Conservation (phyloP, 208 protist genomes). For the Spongospora subterranea region DNA sequence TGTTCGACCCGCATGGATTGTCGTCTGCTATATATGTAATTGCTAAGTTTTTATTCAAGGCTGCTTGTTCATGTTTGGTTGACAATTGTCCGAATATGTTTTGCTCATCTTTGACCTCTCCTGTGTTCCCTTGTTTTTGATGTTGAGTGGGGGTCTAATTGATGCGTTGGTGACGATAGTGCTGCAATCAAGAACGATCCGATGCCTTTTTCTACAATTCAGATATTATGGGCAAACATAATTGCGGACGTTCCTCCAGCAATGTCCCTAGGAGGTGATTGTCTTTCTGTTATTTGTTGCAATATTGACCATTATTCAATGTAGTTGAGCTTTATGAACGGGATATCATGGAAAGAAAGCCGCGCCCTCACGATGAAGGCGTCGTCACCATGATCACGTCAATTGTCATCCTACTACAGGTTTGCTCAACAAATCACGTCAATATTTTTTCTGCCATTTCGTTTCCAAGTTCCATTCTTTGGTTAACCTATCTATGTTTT, state of each 20-base stretch:
- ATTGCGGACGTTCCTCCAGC: slow-evolving; percentile 91
- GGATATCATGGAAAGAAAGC: slow-evolving; percentile 14
- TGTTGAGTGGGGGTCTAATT: neutral
- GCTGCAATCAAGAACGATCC: neutral
- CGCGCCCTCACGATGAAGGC: neutral
- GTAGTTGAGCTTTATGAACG: neutral
- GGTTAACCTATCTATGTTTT: no score
- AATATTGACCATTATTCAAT: no score
- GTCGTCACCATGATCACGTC: neutral
- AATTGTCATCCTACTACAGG: neutral
- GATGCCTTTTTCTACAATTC: slow-evolving; percentile 83
- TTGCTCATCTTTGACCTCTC: neutral
- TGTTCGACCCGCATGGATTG: no score
- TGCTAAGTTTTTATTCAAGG: no score
- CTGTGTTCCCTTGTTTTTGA: neutral
- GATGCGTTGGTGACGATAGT: neutral
- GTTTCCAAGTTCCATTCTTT: no score
- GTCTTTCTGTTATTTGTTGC: no score
- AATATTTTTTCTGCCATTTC: no score
- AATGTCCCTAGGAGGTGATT: slow-evolving; percentile 36
- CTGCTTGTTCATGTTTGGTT: neutral
- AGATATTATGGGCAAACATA: slow-evolving; percentile 98
- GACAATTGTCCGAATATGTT: neutral
- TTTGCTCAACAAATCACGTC: no score
- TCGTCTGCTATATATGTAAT: no score